Conservation (phyloP, 2,329 filamentous ascomycete species). For the Talaromyces sp. region DNA sequence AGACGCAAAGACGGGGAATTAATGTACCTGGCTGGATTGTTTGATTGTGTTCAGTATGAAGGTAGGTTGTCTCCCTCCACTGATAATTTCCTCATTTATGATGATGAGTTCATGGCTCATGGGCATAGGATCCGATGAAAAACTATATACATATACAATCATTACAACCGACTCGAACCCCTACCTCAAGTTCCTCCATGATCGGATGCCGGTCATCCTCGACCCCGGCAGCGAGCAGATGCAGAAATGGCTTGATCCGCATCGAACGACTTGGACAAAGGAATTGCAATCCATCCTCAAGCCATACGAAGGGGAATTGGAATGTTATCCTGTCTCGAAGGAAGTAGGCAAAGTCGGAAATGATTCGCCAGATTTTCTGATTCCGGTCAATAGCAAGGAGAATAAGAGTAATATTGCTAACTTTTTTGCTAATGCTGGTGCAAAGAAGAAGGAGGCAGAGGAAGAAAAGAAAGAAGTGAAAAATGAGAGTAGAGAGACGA, state of each 20-base stretch:
- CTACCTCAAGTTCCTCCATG: constrained; percentile 81
- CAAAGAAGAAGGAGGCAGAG: constrained; percentile 28
- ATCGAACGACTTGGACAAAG: constrained; percentile 66
- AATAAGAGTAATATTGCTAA: constrained; percentile 94
- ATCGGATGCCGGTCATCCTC: constrained; percentile 92
- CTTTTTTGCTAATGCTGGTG: constrained; percentile 69
- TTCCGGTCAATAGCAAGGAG: constrained; percentile 77
- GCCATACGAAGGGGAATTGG: constrained; percentile 74
- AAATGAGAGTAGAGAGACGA: constrained; percentile 36
- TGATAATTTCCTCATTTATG: neutral
- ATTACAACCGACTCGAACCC: constrained; percentile 86
- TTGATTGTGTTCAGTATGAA: constrained; percentile 82
- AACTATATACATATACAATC: constrained; percentile 84
- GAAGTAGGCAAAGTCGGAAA: constrained; percentile 95
- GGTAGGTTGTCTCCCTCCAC: constrained; percentile 54
- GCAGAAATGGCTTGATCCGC: constrained; percentile 74
- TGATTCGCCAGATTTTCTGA: constrained; percentile 76
- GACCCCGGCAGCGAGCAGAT: constrained; percentile 70
- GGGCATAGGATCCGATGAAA: constrained; percentile 57
- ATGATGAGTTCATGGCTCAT: neutral
- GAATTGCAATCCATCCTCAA: constrained; percentile 76
- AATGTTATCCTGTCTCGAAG: constrained; percentile 79
- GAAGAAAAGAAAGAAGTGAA: constrained; percentile 17
- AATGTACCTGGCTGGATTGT: constrained; percentile 87
- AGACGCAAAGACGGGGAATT: constrained; percentile 76